Evolutionary conservation across 768 basidiomycete species (phyloP).

Genomic region (Mrakia blollopis): DNA sequence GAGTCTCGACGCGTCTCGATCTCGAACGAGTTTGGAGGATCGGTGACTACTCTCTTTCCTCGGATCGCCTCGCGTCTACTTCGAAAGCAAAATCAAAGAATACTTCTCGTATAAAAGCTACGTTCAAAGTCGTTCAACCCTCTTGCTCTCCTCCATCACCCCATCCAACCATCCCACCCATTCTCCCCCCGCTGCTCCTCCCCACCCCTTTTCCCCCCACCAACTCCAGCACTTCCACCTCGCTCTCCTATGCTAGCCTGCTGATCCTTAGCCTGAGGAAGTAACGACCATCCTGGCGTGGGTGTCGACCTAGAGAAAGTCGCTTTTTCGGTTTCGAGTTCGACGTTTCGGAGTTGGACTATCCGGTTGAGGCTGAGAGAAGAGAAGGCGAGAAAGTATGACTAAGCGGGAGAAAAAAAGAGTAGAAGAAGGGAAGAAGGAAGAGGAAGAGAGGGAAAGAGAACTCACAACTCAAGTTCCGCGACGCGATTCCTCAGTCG

Average conservation of each 20-base stretch:
- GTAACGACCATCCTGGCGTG: background rate
- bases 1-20: too few relatives aligned
- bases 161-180: background rate
- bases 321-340: slow-evolving; percentile 4
- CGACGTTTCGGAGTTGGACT: slow-evolving; percentile 5
- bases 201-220: background rate
- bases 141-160: background rate
- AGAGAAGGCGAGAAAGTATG: too few relatives aligned
- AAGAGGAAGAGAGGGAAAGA: background rate
- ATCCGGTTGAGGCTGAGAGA: slow-evolving; percentile 6
- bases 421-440: background rate
- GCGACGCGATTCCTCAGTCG: background rate
- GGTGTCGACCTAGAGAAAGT: background rate
- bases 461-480: slow-evolving; percentile 2
- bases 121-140: too few relatives aligned
- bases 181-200: background rate
- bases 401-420: background rate
- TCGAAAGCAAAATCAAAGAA: too few relatives aligned
- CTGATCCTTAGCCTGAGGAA: background rate
- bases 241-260: background rate
- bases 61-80: too few relatives aligned
- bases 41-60: too few relatives aligned
- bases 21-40: too few relatives aligned
- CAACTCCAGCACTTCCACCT: background rate
- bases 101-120: too few relatives aligned